Base-by-base conservation (phyloP, 2,329 filamentous ascomycete species). In the Fonsecaea monophora region DNA sequence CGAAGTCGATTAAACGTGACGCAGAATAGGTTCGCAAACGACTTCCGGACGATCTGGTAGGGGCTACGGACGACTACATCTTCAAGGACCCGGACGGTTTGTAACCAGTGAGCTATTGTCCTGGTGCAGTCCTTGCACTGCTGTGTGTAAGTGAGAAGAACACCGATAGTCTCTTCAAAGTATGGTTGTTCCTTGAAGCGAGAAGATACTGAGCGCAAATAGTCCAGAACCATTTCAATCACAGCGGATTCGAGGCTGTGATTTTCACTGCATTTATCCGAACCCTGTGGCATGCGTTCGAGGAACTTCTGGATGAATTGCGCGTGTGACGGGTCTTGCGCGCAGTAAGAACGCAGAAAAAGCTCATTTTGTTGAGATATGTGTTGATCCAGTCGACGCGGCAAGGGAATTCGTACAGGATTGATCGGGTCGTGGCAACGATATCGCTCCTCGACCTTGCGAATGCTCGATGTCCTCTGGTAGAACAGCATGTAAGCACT, bases 401-500 rank as follows among this genome's bases (percentile, higher is more conserved):
- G 82, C 42, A 87, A 73, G 1, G 78, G 73, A 6, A 84, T 79
- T 60, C 80, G 83, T 10, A 82, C 78, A 8, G 82, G 80, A n/a
- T 85, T 80, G 53, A 84, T 80, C 56, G 88, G 74, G 34, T 79
- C 79, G 0, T 73, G 71, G 9, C 76, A 71, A 60, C 80, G 75
- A 71, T 87, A 79, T 1, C 77, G 73, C 34, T 83, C 78, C 71
- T 86, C 83, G 66, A 86, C 84, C 15, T 78, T 77, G 18, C 83
- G 81, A 64, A 94, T 83, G 4, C 87, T 86, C 0, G 89, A 89
- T 3, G 89, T 86, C 57, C 95, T 88, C 77, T 97, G 91, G 77
- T 99, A 99, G 78, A 99, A 98, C 8, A 99, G 85, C 92, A 99
- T 98, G 78, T 99, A 99, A 12, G 94, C 95, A 76, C 92, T 98